Percentiles rank a stretch among this genome's conserved stretches.
Conservation (phyloP, 2,329 filamentous ascomycete species). For the Macroventuria anomochaeta region DNA sequence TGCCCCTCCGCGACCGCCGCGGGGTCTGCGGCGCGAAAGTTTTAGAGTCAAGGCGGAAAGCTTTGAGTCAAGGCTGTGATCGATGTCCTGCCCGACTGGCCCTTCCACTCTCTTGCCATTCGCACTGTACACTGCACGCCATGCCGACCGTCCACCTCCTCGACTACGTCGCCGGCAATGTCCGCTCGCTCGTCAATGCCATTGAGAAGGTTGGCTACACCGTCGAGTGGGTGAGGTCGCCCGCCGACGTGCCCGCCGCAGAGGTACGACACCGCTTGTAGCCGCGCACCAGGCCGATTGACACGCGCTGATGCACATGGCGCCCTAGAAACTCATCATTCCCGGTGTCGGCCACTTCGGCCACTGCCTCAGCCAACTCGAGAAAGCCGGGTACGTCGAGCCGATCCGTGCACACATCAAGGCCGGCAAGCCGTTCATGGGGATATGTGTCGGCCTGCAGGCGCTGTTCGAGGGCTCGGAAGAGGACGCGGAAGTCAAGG, state of each 20-base stretch:
- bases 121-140: slow-evolving; percentile 27
- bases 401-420: slow-evolving; percentile 83
- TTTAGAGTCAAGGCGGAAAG: too few relatives aligned
- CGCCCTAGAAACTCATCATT: slow-evolving; percentile 81
- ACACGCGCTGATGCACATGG: slow-evolving; percentile 43
- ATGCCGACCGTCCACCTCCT: slow-evolving; percentile 82
- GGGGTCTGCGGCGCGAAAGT: slow-evolving; percentile 13
- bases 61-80: slow-evolving; percentile 20
- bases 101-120: not conserved
- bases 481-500: slow-evolving; percentile 74
- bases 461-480: slow-evolving; percentile 85
- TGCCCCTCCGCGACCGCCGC: slow-evolving; percentile 16
- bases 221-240: slow-evolving; percentile 88
- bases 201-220: slow-evolving; percentile 94
- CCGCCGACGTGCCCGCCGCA: slow-evolving; percentile 82
- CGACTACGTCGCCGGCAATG: slow-evolving; percentile 95
- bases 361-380: slow-evolving; percentile 87
- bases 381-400: slow-evolving; percentile 80
- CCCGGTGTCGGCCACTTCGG: slow-evolving; percentile 98
- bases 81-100: not conserved
- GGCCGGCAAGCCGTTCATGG: slow-evolving; percentile 96
- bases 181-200: slow-evolving; percentile 94
- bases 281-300: slow-evolving; percentile 31
- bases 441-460: slow-evolving; percentile 94
- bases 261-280: slow-evolving; percentile 64